Conservation (phyloP, 768 basidiomycete species). For the Leccinum variicolor region DNA sequence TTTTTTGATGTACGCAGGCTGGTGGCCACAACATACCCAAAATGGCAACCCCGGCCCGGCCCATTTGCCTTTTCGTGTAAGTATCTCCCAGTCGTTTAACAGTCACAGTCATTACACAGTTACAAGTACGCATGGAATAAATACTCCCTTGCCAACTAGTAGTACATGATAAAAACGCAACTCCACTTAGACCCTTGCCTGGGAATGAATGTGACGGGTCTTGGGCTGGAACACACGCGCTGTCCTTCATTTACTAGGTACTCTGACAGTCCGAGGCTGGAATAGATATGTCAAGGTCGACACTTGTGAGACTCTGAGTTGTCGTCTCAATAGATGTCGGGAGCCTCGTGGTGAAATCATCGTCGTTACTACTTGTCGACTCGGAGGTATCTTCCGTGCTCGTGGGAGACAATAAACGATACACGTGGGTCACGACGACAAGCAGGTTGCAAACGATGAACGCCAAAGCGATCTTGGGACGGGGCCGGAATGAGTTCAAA, state of each 20-base stretch:
- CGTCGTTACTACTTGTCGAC: not conserved
- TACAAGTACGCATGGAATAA: not conserved
- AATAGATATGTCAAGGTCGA: slow-evolving; percentile 3
- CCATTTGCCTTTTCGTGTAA: no score
- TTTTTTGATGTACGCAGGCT: no score
- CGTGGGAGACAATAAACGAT: slow-evolving; percentile 8
- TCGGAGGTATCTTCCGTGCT: not conserved
- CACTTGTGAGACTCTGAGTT: slow-evolving; percentile 1
- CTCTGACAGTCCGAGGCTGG: not conserved
- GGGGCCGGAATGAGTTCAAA: not conserved
- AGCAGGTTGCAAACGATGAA: slow-evolving; percentile 22
- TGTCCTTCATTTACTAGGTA: not conserved
- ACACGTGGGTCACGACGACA: slow-evolving; percentile 20
- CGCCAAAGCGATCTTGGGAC: slow-evolving; percentile 13
- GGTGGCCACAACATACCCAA: not conserved
- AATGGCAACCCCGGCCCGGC: not conserved
- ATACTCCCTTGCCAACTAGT: not conserved
- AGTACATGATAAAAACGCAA: no score
- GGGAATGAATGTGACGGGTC: not conserved
- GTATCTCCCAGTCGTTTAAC: no score
- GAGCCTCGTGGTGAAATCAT: slow-evolving; percentile 15
- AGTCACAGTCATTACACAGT: no score
- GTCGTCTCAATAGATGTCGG: not conserved
- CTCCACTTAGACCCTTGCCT: no score
- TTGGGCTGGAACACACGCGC: no score